phyloP scores from a whole-genome alignment of 2,329 filamentous ascomycete genomes.

The Leptographium flavum region DNA sequence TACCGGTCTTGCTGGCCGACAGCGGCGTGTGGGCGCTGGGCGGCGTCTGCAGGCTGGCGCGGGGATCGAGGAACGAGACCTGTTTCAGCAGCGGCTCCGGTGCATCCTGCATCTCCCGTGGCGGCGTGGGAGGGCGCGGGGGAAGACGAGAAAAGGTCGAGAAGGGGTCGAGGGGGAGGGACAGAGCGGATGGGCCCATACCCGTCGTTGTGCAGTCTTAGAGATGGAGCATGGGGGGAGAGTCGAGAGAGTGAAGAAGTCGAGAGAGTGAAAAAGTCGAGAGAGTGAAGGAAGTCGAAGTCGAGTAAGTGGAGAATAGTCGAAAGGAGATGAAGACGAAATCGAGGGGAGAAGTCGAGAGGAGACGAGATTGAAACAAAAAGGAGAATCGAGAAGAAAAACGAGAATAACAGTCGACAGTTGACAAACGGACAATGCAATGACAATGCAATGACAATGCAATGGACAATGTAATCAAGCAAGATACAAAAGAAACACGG shows the following conservation, averaged over 20 bases:
- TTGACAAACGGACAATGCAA: not conserved
- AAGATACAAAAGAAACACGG: too few species aligned
- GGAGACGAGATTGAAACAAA: not conserved
- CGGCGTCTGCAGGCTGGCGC: slow-evolving; percentile 34
- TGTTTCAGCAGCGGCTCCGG: slow-evolving; percentile 9
- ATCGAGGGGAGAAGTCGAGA: too few species aligned
- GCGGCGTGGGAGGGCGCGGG: slow-evolving; percentile 52
- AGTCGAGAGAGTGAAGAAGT: not conserved
- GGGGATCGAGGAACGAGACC: slow-evolving; percentile 19
- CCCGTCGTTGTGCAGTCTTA: too few species aligned
- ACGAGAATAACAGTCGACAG: not conserved
- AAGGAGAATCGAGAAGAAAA: not conserved
- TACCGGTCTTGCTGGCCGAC: slow-evolving; percentile 3
- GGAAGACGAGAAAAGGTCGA: slow-evolving; percentile 30
- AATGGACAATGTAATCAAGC: not conserved
- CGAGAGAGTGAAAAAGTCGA: too few species aligned
- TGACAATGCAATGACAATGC: not conserved
- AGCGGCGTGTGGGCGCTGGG: slow-evolving; percentile 32
- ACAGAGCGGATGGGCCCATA: not conserved
- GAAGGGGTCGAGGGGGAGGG: not conserved
- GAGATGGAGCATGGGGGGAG: not conserved
- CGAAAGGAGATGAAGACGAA: not conserved
- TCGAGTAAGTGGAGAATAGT: too few species aligned
- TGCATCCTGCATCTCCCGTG: slow-evolving; percentile 36
- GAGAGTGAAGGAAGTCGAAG: too few species aligned